Evolutionary conservation across 2,329 filamentous ascomycete species (phyloP).

Genomic region (Paecilomyces sp.): DNA sequence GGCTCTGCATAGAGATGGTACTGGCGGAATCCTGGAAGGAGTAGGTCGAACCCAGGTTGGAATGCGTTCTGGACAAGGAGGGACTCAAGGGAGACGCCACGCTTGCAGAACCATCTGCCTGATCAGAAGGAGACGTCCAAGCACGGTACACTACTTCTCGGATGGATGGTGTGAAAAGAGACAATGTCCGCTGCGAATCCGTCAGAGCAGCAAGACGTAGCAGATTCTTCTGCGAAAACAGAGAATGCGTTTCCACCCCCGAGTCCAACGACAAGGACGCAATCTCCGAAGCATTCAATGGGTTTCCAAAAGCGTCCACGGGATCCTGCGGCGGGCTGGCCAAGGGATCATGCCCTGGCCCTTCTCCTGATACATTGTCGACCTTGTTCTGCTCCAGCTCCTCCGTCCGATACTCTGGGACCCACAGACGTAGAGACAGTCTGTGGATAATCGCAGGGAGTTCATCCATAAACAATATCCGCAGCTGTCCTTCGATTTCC

Average conservation of each 20-base stretch:
- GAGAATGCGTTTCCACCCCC: slow-evolving; percentile 71
- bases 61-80: slow-evolving; percentile 56
- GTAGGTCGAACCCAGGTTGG: slow-evolving; percentile 59
- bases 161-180: slow-evolving; percentile 86
- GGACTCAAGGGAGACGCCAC: slow-evolving; percentile 37
- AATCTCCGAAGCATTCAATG: slow-evolving; percentile 66
- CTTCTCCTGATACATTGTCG: slow-evolving; percentile 47
- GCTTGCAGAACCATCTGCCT: slow-evolving; percentile 47
- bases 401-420: slow-evolving; percentile 70
- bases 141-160: slow-evolving; percentile 85
- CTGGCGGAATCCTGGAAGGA: slow-evolving; percentile 68
- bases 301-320: slow-evolving; percentile 71
- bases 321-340: slow-evolving; percentile 74
- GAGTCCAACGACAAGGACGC: slow-evolving; percentile 73
- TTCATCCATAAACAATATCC: slow-evolving; percentile 96
- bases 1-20: slow-evolving; percentile 57
- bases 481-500: slow-evolving; percentile 88
- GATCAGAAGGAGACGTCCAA: slow-evolving; percentile 74
- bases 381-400: slow-evolving; percentile 51
- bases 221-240: slow-evolving; percentile 94
- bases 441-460: slow-evolving; percentile 93
- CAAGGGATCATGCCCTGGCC: slow-evolving; percentile 69
- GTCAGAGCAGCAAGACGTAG: slow-evolving; percentile 73
- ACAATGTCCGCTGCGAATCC: slow-evolving; percentile 83
- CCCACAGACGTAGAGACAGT: slow-evolving; percentile 81